A percentile compares a stretch with the other conserved stretches of the same genome.
Evolutionary conservation across 140 eudicot species (phyloP).

Genomic region (Bidens hawaiensis): DNA sequence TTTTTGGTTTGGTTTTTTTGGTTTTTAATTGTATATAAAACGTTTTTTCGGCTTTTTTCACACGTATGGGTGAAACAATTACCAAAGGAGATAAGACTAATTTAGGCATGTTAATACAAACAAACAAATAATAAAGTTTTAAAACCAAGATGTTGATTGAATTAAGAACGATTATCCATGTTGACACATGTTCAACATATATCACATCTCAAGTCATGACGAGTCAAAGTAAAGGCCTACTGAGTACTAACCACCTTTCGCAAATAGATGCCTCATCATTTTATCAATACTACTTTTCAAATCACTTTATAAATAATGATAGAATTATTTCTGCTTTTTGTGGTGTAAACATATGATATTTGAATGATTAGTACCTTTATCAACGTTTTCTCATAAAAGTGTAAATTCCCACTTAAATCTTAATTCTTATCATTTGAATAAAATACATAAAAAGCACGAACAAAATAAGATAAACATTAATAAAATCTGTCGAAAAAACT

Average conservation of each 20-base stretch:
- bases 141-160: neutral
- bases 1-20: no score
- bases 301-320: neutral
- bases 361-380: neutral
- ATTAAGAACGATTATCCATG: neutral
- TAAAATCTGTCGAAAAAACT: no score
- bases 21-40: no score
- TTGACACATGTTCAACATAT: constrained; percentile 15
- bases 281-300: neutral
- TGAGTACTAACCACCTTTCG: constrained; percentile 19
- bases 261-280: neutral
- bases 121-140: neutral
- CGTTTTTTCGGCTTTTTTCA: no score
- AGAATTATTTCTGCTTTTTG: neutral
- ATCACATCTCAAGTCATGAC: constrained; percentile 21
- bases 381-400: no score
- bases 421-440: no score
- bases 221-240: constrained; percentile 10
- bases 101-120: neutral
- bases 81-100: no score
- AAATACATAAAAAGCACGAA: no score
- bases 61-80: no score
- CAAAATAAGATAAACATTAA: no score
- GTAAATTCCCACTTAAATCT: no score
- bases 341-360: neutral